Conservation (phyloP, 2,329 filamentous ascomycete species). For the Triangularia verruculosa region DNA sequence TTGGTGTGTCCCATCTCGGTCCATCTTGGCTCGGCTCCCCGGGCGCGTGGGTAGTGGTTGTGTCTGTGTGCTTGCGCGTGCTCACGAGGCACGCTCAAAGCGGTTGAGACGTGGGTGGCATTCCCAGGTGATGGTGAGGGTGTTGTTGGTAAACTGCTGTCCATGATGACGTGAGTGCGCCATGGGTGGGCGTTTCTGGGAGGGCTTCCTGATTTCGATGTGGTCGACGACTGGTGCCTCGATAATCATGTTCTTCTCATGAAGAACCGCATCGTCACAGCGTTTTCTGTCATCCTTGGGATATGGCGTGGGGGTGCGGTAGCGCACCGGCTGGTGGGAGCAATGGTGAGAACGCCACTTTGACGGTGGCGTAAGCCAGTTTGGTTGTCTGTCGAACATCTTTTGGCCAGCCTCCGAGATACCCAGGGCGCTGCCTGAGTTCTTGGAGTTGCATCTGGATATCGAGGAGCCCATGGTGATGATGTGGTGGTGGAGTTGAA, state of each 20-base stretch:
- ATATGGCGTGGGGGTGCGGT: conserved; percentile 23
- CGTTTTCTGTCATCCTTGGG: conserved; percentile 20
- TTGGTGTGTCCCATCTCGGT: not conserved
- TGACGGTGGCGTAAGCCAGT: conserved; percentile 18
- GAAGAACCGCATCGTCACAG: not conserved
- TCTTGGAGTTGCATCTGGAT: conserved; percentile 17
- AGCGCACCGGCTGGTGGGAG: conserved; percentile 15
- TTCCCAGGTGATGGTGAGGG: conserved; percentile 18
- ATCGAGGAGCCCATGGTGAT: conserved; percentile 19
- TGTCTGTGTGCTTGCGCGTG: not conserved
- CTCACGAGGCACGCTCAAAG: conserved; percentile 16
- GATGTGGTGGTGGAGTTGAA: not conserved
- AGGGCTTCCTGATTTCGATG: not conserved
- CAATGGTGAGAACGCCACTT: conserved; percentile 11
- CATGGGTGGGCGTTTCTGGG: not conserved
- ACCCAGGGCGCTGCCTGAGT: not conserved
- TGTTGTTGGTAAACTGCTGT: not conserved
- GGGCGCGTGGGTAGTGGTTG: not conserved
- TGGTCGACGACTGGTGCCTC: conserved; percentile 12
- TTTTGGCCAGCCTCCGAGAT: conserved; percentile 14
- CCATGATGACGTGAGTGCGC: not conserved
- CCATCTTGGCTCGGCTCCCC: not conserved
- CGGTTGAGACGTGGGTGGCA: conserved; percentile 15
- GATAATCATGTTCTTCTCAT: conserved; percentile 13
- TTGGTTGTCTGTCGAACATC: conserved; percentile 21